Evolutionary conservation across 2,329 filamentous ascomycete species (phyloP), one percentile per base, ranked within the genome.

Genomic region (Colletotrichum chrysophilum): DNA sequence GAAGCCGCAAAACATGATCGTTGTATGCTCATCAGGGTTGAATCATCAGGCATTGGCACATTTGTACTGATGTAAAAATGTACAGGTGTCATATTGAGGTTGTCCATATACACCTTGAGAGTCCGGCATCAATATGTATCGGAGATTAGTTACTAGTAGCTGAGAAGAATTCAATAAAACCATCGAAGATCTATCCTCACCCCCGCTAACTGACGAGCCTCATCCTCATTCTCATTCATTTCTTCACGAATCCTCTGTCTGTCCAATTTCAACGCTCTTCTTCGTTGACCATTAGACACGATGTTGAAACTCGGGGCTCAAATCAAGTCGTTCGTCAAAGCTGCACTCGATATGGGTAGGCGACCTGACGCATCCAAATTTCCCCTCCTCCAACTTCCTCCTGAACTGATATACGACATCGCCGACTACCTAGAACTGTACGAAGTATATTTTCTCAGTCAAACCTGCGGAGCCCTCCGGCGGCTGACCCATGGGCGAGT

Each of bases 161-260:
- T n/a, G 5, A 3, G n/a, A 52, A 52, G 1, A 1, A 13, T 52
- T 52, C 43, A 7, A 12, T 7, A 12, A 52, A 52, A 1, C 10
- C 3, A 2, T 52, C 5, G 1, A 52, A 52, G 5, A 7, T 3
- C 2, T 1, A 52, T 3, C 2, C 10, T 52, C 43, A 1, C 4
- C 10, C 43, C 4, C 43, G n/a, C 43, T 21, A 6, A 21, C n/a
- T 3, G 10, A 48, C 1, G 12, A 52, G 4, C 0, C 10, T 21
- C 43, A 1, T 52, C 10, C 10, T 52, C 10, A 9, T 4, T 21
- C 10, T 52, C 6, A 21, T 52, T 7, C 2, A 13, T 48, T 52
- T 52, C 10, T 13, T 13, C 43, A 4, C n/a, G 0, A 1, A 21
- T 7, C 43, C 1, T 3, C 2, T 52, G 10, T 21, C 6, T 21